Base-by-base conservation (phyloP, 345 rosid species). In the Eucalyptus marginata region DNA sequence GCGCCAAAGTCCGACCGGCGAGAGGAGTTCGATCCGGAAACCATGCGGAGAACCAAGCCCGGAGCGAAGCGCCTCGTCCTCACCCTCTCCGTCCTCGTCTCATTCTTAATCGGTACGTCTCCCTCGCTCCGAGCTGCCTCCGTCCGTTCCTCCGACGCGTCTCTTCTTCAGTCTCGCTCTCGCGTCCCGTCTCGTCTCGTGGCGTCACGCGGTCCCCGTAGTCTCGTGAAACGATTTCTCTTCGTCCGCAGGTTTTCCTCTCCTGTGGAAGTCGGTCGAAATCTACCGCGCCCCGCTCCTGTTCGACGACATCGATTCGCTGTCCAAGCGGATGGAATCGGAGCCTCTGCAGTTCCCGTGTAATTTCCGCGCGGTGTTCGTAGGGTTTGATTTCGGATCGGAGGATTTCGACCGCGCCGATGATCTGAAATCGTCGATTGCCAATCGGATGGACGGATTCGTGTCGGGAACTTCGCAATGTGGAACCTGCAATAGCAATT, bases 201-300 rank as follows among this genome's bases (percentile, higher is more conserved):
- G 10, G 44, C 12, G 9, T 68, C 44, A 9, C 43, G 24, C 80
- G 36, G 80, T 68, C 8, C 36, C 80, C 43, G 11, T 3, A 16
- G 24, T 68, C 18, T 9, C 9, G 44, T 68, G 81, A 71, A 71
- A 71, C 81, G 24, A 8, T 33, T 33, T 71, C 44, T 71, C 25
- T 71, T 40, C 44, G 58, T 17, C 81, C 84, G 86, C 93, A 95
- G 98, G 99, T 86, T 90, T 96, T 7, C 97, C 97, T 1, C 92
- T 97, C 85, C 89, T 98, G 50, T 97, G 97, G 97, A 98, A 97
- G 91, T 95, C 99, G 51, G 97, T 96, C 8, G 99, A 97, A 89
- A 98, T 98, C 62, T 96, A 98, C 89, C 97, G 99, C 40, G 96
- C 99, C 24, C 95, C 97, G 87, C 94, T 98, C 17, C 98, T 99